These are phyloP conservation scores for Penicillium steckii DNA, from an alignment of 495 filamentous ascomycete species.

Conservation along the genomic window DNA sequence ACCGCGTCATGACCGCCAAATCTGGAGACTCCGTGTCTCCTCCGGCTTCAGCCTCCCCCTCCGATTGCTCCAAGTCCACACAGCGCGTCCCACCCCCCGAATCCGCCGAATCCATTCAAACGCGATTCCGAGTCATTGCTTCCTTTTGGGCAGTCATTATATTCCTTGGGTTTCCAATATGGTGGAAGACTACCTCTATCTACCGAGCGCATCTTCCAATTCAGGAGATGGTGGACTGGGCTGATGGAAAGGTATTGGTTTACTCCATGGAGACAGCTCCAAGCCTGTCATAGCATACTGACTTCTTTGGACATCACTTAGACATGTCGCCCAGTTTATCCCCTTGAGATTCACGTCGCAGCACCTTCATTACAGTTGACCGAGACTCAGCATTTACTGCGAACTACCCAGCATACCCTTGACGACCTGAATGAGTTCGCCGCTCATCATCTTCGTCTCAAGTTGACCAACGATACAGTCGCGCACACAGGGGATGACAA, in stretches of 20 bases:
- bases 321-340: constrained; percentile 87
- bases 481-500: constrained; percentile 4
- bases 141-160: constrained; percentile 91
- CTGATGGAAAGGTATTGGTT: constrained; percentile 90
- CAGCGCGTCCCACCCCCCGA: constrained; percentile 68
- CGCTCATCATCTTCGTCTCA: constrained; percentile 81
- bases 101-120: constrained; percentile 62
- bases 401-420: constrained; percentile 82
- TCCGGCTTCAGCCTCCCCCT: constrained; percentile 16
- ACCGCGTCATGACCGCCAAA: constrained; percentile 37
- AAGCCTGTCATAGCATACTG: constrained; percentile 6
- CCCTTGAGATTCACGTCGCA: constrained; percentile 76
- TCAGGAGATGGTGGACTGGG: constrained; percentile 87
- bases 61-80: constrained; percentile 19
- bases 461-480: constrained; percentile 53
- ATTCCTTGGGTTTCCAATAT: constrained; percentile 86
- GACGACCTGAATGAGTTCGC: constrained; percentile 91
- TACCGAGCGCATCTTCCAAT: constrained; percentile 84
- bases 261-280: too few species aligned
- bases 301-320: constrained; percentile 69
- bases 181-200: constrained; percentile 95
- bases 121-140: constrained; percentile 70
- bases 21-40: constrained; percentile 40
- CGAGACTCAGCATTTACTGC: constrained; percentile 76
- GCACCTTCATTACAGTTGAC: constrained; percentile 62